Evolutionary conservation across 2,329 filamentous ascomycete genomes (phyloP), one percentile per base, ranked within the genome.

Genomic region (Monilinia fructicola): DNA sequence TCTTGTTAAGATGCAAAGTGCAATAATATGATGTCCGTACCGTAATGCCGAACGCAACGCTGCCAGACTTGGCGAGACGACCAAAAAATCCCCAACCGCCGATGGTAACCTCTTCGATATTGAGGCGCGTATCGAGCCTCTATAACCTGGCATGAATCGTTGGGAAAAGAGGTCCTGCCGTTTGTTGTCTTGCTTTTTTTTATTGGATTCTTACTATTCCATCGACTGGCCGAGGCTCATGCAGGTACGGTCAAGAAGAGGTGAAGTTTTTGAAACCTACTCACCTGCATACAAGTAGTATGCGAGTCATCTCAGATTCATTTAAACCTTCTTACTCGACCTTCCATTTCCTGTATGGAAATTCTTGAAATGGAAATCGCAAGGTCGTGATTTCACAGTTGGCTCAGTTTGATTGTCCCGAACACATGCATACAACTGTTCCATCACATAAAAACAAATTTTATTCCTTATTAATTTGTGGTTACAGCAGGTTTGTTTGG

Each of bases 301-400:
- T 71, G 70, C 70, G 70, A 69, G 67, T 67, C 68, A 69, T 70
- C 65, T 71, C 64, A 66, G 69, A n/a, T 65, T 65, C 60, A n/a
- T 42, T 63, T 54, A 54, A 35, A 40, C 65, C 38, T 48, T n/a
- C 31, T 65, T 52, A 28, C 56, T 69, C 59, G 28, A 68, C 64
- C 42, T 62, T 71, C 68, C 64, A 50, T 61, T 18, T 53, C 35
- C 40, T 65, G 31, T 28, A 64, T 67, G 52, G 46, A 67, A 66
- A 35, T 53, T 68, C 68, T 61, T 69, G 68, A 71, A 69, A 71
- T 67, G 65, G 44, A 50, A 50, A 50, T 38, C 38, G 21, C 2
- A 48, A 23, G n/a, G 21, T 44, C 10, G 28, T 14, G 28, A 38
- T 48, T 26, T 16, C 56, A 35, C 35, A 21, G 12, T n/a, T 60